A percentile compares a stretch with the other conserved stretches of the same genome.
phyloP scores from a whole-genome alignment of 768 basidiomycete species.

The Leccinum truebloodii region DNA sequence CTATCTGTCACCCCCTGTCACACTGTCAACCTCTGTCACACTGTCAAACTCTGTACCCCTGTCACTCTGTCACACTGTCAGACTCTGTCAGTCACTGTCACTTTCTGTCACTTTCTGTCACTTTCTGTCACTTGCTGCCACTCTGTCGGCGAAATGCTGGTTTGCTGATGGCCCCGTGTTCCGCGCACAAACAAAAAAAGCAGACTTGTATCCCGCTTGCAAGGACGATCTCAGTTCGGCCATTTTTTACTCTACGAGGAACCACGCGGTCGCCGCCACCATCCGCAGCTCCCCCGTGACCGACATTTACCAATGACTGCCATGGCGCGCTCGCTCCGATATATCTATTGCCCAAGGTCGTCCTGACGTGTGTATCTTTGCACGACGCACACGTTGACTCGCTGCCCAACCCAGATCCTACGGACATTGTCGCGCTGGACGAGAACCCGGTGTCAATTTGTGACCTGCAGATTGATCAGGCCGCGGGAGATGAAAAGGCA shows the following conservation, averaged over 20 bases:
- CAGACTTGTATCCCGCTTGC: conserved; percentile 93
- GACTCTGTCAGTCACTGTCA: too few relatives aligned
- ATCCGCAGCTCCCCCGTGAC: conserved; percentile 84
- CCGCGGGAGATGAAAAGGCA: conserved; percentile 86
- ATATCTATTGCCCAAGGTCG: conserved; percentile 88
- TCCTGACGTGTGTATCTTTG: conserved; percentile 87
- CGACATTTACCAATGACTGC: conserved; percentile 96
- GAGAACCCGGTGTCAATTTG: conserved; percentile 70
- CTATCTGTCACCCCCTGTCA: too few relatives aligned
- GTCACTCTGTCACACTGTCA: too few relatives aligned
- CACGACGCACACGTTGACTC: conserved; percentile 98
- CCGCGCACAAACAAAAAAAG: conserved; percentile 65
- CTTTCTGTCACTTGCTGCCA: too few relatives aligned
- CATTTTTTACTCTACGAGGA: conserved; percentile 99
- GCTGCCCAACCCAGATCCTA: conserved; percentile 92
- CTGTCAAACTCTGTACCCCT: too few relatives aligned
- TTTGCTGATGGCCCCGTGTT: too few relatives aligned
- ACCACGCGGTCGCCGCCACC: conserved; percentile 92
- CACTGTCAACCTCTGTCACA: too few relatives aligned
- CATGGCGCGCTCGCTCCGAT: conserved; percentile 91
- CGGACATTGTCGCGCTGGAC: conserved; percentile 90
- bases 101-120: too few relatives aligned
- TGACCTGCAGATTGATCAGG: conserved; percentile 75
- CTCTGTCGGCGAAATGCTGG: too few relatives aligned
- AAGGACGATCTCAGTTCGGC: conserved; percentile 97